These are phyloP conservation scores for Brassica rapa DNA, from an alignment of 345 rosid genomes.

Conservation along the genomic window DNA sequence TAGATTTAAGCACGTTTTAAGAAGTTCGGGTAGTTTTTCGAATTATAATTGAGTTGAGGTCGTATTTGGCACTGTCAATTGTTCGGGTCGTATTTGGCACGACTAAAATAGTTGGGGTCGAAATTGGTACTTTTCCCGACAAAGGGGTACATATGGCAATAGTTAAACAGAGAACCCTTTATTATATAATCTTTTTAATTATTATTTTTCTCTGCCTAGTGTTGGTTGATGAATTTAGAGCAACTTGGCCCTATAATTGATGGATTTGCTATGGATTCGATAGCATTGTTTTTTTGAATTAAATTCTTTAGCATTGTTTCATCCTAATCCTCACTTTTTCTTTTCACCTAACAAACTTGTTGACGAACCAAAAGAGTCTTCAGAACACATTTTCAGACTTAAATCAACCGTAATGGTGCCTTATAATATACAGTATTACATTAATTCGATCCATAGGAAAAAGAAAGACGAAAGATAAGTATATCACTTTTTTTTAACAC, in stretches of 20 bases:
- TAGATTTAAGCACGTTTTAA: too few relatives aligned
- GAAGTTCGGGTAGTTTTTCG: too few relatives aligned
- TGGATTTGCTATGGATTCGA: conserved; percentile 30
- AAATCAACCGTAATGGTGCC: not conserved
- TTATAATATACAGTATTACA: not conserved
- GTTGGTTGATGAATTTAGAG: conserved; percentile 26
- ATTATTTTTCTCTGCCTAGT: conserved; percentile 16
- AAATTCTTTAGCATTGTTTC: not conserved
- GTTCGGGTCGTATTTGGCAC: too few relatives aligned
- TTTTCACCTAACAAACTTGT: conserved; percentile 12
- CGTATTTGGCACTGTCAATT: too few relatives aligned
- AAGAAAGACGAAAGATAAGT: not conserved
- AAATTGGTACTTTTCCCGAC: too few relatives aligned
- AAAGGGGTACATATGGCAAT: not conserved
- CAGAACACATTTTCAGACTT: not conserved
- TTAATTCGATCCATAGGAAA: not conserved
- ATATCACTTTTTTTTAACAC: not conserved
- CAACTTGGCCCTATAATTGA: not conserved
- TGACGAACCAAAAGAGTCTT: conserved; percentile 9
- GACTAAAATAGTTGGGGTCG: too few relatives aligned
- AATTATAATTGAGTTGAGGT: too few relatives aligned
- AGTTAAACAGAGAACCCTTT: not conserved
- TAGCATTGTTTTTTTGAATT: not conserved
- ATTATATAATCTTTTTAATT: conserved; percentile 16
- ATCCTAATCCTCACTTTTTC: not conserved